Evolutionary conservation across 2,329 filamentous ascomycete genomes (phyloP), one percentile per base, ranked within the genome.

Genomic region (Allantophomopsis cytisporea): DNA sequence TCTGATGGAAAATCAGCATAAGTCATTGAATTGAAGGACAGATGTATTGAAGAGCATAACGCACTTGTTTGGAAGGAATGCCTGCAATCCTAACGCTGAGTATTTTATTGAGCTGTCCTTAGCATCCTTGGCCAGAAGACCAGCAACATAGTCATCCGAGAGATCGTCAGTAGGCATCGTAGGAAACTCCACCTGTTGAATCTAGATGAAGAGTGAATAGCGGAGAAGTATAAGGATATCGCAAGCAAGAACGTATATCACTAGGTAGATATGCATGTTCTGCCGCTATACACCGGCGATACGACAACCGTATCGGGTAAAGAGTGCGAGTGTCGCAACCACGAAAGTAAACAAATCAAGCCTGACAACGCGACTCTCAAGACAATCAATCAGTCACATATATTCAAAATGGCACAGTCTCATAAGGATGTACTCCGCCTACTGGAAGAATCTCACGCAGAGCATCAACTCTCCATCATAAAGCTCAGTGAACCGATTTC

Each of bases 81-180:
- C 83, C 40, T 83, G 73, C 45, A 88, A 63, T 8, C 85, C 86
- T 53, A 85, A 68, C 6, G 80, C 63, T 1, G 83, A 82, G 56
- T 88, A 91, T 52, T 75, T 82, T 36, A 82, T 62, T 2, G 80
- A 82, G 49, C 70, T 80, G 42, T 81, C 74, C 43, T 71, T 76
- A 11, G 88, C 88, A 59, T 95, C 88, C 48, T 82, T 75, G 38
- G 78, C 74, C 30, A 96, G 68, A n/a, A 94, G 64, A 36, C 71
- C 71, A 13, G 85, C 85, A 45, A 94, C 77, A 52, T 87, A 86
- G 38, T 85, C 81, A 54, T 93, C 84, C 15, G 76, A 78, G 36
- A 80, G 54, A n/a, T 68, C 63, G 47, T 71, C 61, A 39, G 49
- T 38, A 8, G 46, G 40, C 53, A 56, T 56, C 13, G 36, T 31